These are phyloP conservation scores for Neurospora sp. DNA, from an alignment of 2,329 filamentous ascomycete species.

Conservation along the genomic window DNA sequence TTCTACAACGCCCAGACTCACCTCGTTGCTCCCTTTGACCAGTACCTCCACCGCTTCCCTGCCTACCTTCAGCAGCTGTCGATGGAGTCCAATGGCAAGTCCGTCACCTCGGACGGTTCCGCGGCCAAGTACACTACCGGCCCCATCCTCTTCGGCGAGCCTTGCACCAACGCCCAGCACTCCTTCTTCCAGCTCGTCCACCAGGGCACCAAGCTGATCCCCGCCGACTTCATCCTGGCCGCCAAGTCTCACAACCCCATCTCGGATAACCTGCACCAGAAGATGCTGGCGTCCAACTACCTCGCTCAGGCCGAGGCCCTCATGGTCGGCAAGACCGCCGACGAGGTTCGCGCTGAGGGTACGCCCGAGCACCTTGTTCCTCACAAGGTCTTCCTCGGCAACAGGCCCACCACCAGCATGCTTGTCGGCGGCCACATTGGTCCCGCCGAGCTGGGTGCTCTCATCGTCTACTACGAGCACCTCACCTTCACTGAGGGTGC, in stretches of 20 bases:
- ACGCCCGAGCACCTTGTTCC: conserved; percentile 64
- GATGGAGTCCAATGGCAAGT: conserved; percentile 99
- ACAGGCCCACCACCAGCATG: conserved; percentile 93
- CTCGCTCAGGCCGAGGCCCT: conserved; percentile 81
- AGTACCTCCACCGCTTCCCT: conserved; percentile 98
- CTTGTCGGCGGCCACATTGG: conserved; percentile 85
- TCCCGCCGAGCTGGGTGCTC: conserved; percentile 80
- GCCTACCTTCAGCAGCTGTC: conserved; percentile 98
- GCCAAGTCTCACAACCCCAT: conserved; percentile 96
- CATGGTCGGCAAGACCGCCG: conserved; percentile 82
- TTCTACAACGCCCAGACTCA: conserved; percentile 98
- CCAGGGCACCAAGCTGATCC: conserved; percentile 98
- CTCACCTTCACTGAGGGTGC: conserved; percentile 95
- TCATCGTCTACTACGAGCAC: conserved; percentile 99
- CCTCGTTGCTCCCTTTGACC: conserved; percentile 94
- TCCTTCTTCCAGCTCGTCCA: conserved; percentile 99
- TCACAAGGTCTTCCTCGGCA: conserved; percentile 99
- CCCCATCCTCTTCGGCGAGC: conserved; percentile 92
- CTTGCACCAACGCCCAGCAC: conserved; percentile 97
- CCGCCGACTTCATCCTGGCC: conserved; percentile 94
- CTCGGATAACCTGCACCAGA: conserved; percentile 86
- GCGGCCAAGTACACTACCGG: conserved; percentile 97
- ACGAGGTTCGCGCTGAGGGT: conserved; percentile 68
- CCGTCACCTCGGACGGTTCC: conserved; percentile 77
- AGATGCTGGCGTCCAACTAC: conserved; percentile 89